These are phyloP conservation scores for Ammopiptanthus mongolicus DNA, from an alignment of 306 rosid genomes.

Conservation along the genomic window DNA sequence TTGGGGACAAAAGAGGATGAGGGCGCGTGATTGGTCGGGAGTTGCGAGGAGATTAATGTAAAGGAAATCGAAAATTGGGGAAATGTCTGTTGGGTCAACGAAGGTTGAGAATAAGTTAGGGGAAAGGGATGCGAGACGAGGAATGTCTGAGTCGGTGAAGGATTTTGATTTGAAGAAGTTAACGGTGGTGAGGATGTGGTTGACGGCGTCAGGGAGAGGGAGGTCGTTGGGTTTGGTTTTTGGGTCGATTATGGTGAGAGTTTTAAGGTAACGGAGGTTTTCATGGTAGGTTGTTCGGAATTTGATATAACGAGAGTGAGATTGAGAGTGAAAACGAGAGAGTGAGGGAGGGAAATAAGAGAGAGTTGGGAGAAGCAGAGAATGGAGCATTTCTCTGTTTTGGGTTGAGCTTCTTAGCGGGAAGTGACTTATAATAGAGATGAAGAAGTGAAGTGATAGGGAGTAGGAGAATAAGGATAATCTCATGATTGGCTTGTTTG, in stretches of 20 bases:
- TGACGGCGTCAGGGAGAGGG: constrained; percentile 53
- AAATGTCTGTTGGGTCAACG: constrained; percentile 38
- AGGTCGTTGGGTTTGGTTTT: constrained; percentile 40
- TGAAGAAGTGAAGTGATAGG: not conserved
- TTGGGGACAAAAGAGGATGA: constrained; percentile 67
- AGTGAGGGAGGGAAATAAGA: constrained; percentile 18
- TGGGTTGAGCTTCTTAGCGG: not conserved
- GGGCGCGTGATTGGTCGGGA: constrained; percentile 25
- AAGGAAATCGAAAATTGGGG: constrained; percentile 57
- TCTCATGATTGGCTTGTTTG: no score
- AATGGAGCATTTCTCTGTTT: constrained; percentile 17
- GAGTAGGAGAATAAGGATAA: no score
- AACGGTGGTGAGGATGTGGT: constrained; percentile 52
- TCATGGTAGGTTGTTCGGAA: constrained; percentile 68
- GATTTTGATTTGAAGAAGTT: constrained; percentile 64
- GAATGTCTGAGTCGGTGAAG: constrained; percentile 65
- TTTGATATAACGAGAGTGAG: constrained; percentile 38
- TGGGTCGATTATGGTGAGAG: constrained; percentile 49
- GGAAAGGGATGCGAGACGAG: constrained; percentile 48
- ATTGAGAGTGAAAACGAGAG: not conserved
- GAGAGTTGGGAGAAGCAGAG: constrained; percentile 14
- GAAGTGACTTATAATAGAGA: not conserved
- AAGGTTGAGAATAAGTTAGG: constrained; percentile 57
- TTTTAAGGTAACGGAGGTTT: constrained; percentile 71
- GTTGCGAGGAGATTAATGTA: constrained; percentile 41